Evolutionary conservation across 495 filamentous ascomycete genomes (phyloP).

Genomic region (Melanomma pulvis-pyrius): DNA sequence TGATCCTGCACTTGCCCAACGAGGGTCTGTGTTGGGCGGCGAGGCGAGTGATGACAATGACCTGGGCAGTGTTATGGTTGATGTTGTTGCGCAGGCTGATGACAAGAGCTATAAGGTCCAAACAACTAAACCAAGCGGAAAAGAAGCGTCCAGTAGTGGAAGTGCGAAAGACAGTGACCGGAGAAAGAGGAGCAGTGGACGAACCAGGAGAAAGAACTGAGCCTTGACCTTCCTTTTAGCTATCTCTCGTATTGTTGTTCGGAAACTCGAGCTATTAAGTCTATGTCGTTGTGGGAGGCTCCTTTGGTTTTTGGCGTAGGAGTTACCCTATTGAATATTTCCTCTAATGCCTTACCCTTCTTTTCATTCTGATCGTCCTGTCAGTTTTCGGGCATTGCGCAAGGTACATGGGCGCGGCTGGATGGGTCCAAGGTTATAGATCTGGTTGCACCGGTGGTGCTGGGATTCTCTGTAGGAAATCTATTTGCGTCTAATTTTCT

Average conservation of each 20-base stretch:
- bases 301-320: conserved; percentile 1
- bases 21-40: conserved; percentile 20
- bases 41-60: conserved; percentile 34
- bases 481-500: background rate
- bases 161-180: conserved; percentile 12
- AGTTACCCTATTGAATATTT: conserved; percentile 3
- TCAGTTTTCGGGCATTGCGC: background rate
- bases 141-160: conserved; percentile 18
- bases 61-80: conserved; percentile 37
- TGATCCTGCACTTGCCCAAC: conserved; percentile 34
- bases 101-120: conserved; percentile 29
- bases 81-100: conserved; percentile 37
- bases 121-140: conserved; percentile 10
- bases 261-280: background rate
- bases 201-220: conserved; percentile 17
- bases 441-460: conserved; percentile 1
- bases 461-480: background rate
- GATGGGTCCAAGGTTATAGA: background rate
- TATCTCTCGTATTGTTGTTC: background rate
- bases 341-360: background rate
- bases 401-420: conserved; percentile 5
- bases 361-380: background rate
- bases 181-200: conserved; percentile 12
- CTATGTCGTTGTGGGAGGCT: conserved; percentile 6
- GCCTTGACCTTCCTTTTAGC: background rate